These are phyloP conservation scores for Amoebophrya sp. DNA, from an alignment of 169 alveolate species.

Conservation along the genomic window DNA sequence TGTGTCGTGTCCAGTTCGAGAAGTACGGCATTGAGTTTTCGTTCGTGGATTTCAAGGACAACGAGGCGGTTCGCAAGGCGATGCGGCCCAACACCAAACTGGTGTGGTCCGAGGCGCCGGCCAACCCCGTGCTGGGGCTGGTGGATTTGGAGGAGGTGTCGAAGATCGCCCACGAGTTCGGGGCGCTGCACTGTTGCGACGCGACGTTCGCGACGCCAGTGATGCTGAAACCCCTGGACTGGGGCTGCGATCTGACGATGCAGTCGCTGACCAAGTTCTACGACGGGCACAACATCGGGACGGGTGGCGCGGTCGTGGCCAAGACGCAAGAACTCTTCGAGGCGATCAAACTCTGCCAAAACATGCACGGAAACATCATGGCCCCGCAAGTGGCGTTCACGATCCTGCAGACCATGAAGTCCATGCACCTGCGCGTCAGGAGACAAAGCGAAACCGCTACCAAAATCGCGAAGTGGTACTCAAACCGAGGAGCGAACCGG, in stretches of 20 bases:
- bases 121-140: slow-evolving; percentile 43
- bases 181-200: slow-evolving; percentile 39
- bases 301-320: slow-evolving; percentile 44
- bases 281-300: slow-evolving; percentile 47
- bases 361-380: slow-evolving; percentile 48
- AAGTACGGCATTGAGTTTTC: slow-evolving; percentile 32
- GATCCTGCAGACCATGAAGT: slow-evolving; percentile 35
- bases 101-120: slow-evolving; percentile 48
- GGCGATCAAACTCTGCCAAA: slow-evolving; percentile 34
- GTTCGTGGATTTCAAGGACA: slow-evolving; percentile 44
- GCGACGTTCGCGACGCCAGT: slow-evolving; percentile 52
- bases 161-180: slow-evolving; percentile 30
- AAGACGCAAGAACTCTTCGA: slow-evolving; percentile 23
- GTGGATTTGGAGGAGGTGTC: slow-evolving; percentile 39
- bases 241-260: slow-evolving; percentile 36
- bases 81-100: slow-evolving; percentile 39
- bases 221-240: slow-evolving; percentile 38
- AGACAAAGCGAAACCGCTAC: slow-evolving; percentile 43
- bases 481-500: too few species aligned
- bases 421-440: slow-evolving; percentile 36
- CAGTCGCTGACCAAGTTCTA: slow-evolving; percentile 47
- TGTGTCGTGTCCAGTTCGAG: slow-evolving; percentile 22
- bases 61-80: slow-evolving; percentile 35
- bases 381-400: slow-evolving; percentile 41
- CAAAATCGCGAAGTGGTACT: slow-evolving; percentile 37